Evolutionary conservation across 1,139 yeast species (phyloP).

Genomic region (Blastobotrys proliferans): DNA sequence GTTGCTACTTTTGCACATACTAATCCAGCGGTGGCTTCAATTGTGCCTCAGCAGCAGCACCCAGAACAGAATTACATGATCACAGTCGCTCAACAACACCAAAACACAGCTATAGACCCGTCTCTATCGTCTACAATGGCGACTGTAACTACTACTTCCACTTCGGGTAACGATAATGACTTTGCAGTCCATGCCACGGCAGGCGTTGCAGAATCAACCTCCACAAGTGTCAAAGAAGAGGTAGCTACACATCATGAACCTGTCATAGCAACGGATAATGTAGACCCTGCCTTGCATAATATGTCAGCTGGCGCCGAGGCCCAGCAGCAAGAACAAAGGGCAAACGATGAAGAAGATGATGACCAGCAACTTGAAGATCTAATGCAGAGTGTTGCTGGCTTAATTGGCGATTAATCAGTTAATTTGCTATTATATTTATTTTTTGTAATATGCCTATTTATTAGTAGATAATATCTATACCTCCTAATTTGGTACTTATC

Average conservation of each 20-base stretch:
- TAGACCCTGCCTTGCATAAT: neutral
- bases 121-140: neutral
- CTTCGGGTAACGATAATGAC: neutral
- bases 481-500: too few species aligned
- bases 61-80: too few species aligned
- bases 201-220: too few species aligned
- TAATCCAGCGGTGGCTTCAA: neutral
- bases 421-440: too few species aligned
- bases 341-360: conserved; percentile 13
- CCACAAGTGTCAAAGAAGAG: too few species aligned
- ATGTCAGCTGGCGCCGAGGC: neutral
- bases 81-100: neutral
- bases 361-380: conserved; percentile 28
- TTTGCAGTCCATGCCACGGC: too few species aligned
- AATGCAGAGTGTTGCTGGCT: conserved; percentile 34
- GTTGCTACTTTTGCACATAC: neutral
- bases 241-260: conserved; percentile 1
- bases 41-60: too few species aligned
- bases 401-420: conserved; percentile 23
- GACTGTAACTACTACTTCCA: neutral
- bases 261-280: neutral
- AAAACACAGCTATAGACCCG: neutral
- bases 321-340: neutral
- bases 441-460: too few species aligned
- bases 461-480: too few species aligned